Conservation (phyloP, 2,329 filamentous ascomycete genomes). For the Aspergillus tamarii region DNA sequence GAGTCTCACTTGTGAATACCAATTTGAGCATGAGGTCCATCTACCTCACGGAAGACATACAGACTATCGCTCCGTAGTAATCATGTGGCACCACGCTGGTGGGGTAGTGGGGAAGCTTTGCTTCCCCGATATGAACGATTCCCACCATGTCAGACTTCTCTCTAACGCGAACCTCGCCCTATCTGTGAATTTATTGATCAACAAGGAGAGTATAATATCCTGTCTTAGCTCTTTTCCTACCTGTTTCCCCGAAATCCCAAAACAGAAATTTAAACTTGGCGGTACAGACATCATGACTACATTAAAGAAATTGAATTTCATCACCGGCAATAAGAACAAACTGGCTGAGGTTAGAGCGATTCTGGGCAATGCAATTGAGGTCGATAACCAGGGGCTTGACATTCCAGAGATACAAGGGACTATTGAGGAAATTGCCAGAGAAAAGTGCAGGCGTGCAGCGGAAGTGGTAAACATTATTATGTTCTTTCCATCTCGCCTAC, state of each 20-base stretch:
- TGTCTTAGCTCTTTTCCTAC: background rate
- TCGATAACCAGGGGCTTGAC: constrained; percentile 76
- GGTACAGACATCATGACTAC: constrained; percentile 44
- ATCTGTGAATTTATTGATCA: background rate
- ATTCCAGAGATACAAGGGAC: constrained; percentile 89
- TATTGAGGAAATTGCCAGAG: constrained; percentile 85
- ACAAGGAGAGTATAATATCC: background rate
- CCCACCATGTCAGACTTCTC: background rate
- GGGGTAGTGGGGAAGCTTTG: background rate
- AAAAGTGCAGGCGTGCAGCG: constrained; percentile 84
- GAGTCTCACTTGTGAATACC: background rate
- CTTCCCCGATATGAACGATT: background rate
- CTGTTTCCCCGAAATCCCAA: background rate
- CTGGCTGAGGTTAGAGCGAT: constrained; percentile 87
- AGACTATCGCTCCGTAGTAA: background rate
- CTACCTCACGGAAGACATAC: background rate
- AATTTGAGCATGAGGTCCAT: background rate
- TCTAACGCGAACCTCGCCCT: background rate
- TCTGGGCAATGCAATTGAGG: constrained; percentile 70
- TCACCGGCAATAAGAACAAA: constrained; percentile 96
- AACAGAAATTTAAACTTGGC: background rate
- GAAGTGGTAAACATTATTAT: constrained; percentile 62
- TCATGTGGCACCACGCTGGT: background rate
- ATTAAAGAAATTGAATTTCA: constrained; percentile 75
- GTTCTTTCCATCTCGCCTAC: background rate